Percentiles rank a stretch among this genome's conserved stretches.
Evolutionary conservation across 306 rosid species (phyloP).

Genomic region (Oemleria cerasiformis): DNA sequence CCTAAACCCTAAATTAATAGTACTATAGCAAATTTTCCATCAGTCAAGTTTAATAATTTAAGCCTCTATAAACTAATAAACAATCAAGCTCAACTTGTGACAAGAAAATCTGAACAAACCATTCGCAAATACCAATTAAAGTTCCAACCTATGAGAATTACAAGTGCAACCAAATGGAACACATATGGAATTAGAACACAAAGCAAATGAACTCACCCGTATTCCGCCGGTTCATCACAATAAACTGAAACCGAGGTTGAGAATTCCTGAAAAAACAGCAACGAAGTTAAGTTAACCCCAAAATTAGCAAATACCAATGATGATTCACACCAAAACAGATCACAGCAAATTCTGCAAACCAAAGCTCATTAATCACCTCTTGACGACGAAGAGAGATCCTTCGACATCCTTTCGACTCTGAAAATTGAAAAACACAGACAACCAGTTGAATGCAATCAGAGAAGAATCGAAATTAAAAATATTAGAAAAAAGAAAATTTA

Average conservation of each 20-base stretch:
- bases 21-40: background rate
- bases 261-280: constrained; percentile 44
- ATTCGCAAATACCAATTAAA: background rate
- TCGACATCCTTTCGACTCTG: constrained; percentile 98
- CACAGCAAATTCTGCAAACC: background rate
- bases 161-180: no score
- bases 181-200: background rate
- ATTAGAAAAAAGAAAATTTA: background rate
- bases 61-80: background rate
- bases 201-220: constrained; percentile 45
- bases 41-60: background rate
- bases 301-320: background rate
- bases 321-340: background rate
- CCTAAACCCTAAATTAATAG: background rate
- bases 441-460: background rate
- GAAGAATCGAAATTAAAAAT: background rate
- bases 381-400: constrained; percentile 96
- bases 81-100: background rate
- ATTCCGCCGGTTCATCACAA: constrained; percentile 88
- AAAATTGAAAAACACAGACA: background rate
- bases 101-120: background rate
- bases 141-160: background rate
- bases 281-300: background rate
- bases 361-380: constrained; percentile 48
- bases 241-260: constrained; percentile 84